Evolutionary conservation across 345 rosid species (phyloP).

Genomic region (Gossypium rotundifolium): DNA sequence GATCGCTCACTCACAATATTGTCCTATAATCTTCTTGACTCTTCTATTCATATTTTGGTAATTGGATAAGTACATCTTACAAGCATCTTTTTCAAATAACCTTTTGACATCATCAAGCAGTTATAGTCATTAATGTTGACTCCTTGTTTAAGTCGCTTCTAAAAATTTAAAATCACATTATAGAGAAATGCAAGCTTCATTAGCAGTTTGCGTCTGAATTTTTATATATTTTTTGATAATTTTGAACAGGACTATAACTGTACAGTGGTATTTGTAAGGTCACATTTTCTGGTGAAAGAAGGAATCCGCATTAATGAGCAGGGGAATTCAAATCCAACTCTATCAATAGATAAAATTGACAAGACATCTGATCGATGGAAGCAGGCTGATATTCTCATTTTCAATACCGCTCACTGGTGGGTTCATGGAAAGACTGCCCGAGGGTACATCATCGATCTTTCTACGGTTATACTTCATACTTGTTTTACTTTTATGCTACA

Average conservation of each 20-base stretch:
- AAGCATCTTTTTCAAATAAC: background rate
- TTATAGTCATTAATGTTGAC: background rate
- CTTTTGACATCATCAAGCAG: background rate
- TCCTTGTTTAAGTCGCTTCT: too few species aligned
- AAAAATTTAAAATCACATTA: too few species aligned
- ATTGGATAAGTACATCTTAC: background rate
- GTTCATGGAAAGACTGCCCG: slow-evolving; percentile 94
- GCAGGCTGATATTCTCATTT: slow-evolving; percentile 76
- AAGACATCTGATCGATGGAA: slow-evolving; percentile 65
- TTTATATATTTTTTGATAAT: background rate
- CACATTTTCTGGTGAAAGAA: slow-evolving; percentile 95
- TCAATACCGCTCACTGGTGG: slow-evolving; percentile 99
- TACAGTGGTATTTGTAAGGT: slow-evolving; percentile 80
- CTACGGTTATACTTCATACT: background rate
- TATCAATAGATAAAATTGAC: slow-evolving; percentile 78
- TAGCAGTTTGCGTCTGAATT: too few species aligned
- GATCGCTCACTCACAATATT: background rate
- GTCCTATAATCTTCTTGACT: background rate
- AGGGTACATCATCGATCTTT: slow-evolving; percentile 41
- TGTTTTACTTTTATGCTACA: background rate
- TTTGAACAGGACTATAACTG: slow-evolving; percentile 70
- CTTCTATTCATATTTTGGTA: background rate
- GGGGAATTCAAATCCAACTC: slow-evolving; percentile 73
- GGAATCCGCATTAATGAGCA: slow-evolving; percentile 61
- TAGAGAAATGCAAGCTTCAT: too few species aligned